A percentile compares a stretch with the other conserved stretches of the same genome.
Conservation (phyloP, 345 rosid genomes). For the Noccaea caerulescens region DNA sequence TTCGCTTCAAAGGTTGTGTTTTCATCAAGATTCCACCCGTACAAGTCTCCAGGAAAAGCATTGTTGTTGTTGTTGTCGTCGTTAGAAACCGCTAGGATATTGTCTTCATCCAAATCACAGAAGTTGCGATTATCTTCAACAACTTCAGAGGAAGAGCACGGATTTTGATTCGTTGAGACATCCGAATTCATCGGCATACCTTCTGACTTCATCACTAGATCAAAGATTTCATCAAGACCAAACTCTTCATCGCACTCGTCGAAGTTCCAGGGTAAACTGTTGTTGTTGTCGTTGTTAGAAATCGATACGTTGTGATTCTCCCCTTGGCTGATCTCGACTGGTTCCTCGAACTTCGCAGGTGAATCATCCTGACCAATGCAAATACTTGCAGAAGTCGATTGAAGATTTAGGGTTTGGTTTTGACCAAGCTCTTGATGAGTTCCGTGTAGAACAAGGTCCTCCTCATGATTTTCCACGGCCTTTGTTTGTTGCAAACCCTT, state of each 20-base stretch:
- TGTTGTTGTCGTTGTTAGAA: neutral
- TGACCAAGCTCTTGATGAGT: conserved; percentile 4
- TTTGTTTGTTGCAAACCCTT: neutral
- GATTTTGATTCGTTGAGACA: neutral
- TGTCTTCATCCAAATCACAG: neutral
- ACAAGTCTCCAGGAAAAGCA: neutral
- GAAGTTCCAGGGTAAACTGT: neutral
- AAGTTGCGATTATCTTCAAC: neutral
- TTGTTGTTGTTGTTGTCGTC: neutral
- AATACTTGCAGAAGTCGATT: neutral
- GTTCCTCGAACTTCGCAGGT: neutral
- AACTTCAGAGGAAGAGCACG: neutral
- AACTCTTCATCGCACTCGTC: neutral
- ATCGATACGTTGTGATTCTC: neutral
- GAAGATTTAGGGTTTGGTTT: neutral
- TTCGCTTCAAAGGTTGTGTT: neutral
- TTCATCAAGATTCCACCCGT: neutral
- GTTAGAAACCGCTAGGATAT: neutral
- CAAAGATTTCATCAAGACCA: conserved; percentile 12
- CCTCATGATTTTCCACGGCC: neutral
- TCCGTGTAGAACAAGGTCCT: neutral
- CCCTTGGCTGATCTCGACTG: neutral
- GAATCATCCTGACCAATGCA: neutral
- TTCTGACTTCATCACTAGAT: neutral
- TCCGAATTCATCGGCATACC: neutral